Conservation (phyloP, 2,329 filamentous ascomycete species). For the Purpureocillium lavendulum region DNA sequence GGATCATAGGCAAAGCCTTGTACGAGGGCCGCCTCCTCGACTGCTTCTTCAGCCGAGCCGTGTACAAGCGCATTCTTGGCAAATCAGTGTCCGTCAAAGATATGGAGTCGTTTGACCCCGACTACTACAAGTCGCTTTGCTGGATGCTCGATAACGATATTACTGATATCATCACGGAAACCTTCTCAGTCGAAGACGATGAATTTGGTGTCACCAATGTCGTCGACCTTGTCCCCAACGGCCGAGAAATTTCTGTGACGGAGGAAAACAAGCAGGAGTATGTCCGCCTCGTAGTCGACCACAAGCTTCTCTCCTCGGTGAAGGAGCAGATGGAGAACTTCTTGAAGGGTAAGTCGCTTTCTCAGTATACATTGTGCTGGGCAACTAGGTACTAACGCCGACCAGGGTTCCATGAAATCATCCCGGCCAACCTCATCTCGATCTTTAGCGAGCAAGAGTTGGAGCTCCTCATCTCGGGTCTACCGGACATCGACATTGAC, state of each 20-base stretch:
- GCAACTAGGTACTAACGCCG: slow-evolving; percentile 1
- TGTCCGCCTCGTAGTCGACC: slow-evolving; percentile 87
- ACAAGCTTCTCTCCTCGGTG: slow-evolving; percentile 84
- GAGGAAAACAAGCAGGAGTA: slow-evolving; percentile 99
- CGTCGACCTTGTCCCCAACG: slow-evolving; percentile 79
- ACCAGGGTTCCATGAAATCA: slow-evolving; percentile 91
- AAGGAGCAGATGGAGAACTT: slow-evolving; percentile 93
- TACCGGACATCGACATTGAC: slow-evolving; percentile 95
- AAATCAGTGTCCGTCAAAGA: slow-evolving; percentile 96
- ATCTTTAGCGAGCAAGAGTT: slow-evolving; percentile 99
- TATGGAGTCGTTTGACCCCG: slow-evolving; percentile 96
- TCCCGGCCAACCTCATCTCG: slow-evolving; percentile 83
- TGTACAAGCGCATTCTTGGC: slow-evolving; percentile 95
- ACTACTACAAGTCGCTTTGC: slow-evolving; percentile 96
- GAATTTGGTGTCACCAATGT: slow-evolving; percentile 85
- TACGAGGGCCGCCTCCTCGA: slow-evolving; percentile 95
- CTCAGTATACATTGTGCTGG: not conserved
- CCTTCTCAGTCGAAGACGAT: slow-evolving; percentile 89
- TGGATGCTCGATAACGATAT: slow-evolving; percentile 99
- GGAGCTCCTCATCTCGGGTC: slow-evolving; percentile 89
- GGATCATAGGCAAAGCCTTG: slow-evolving; percentile 94
- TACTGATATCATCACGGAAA: slow-evolving; percentile 93
- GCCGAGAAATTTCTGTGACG: slow-evolving; percentile 86
- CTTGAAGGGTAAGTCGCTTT: slow-evolving; percentile 56
- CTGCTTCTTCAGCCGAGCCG: slow-evolving; percentile 96